phyloP scores from a whole-genome alignment of 768 basidiomycete genomes.

The Boletus fagicola region DNA sequence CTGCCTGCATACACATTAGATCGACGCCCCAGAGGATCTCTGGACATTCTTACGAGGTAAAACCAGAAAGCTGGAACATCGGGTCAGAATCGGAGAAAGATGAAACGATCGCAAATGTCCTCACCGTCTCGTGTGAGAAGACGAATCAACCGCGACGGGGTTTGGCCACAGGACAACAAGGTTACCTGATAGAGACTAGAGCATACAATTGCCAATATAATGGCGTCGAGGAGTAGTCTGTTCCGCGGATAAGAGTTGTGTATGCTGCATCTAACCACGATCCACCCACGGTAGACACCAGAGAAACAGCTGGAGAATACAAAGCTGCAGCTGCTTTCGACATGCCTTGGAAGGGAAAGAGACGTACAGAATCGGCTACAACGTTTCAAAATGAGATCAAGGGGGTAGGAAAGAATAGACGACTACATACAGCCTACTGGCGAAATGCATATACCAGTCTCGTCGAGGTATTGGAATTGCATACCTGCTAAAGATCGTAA shows the following conservation, averaged over 20 bases:
- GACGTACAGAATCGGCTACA: slow-evolving; percentile 13
- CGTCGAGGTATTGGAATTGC: slow-evolving; percentile 8
- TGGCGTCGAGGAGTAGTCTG: slow-evolving; percentile 21
- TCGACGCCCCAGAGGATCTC: neutral
- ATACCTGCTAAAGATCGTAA: neutral
- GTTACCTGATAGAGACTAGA: slow-evolving; percentile 3
- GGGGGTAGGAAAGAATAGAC: neutral
- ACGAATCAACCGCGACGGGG: slow-evolving; percentile 11
- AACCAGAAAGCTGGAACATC: slow-evolving; percentile 13
- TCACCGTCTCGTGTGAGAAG: slow-evolving; percentile 29
- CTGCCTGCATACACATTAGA: slow-evolving; percentile 2
- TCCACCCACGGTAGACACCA: slow-evolving; percentile 14
- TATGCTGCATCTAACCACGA: neutral
- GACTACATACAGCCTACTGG: slow-evolving; percentile 13
- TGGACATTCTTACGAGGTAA: slow-evolving; percentile 10
- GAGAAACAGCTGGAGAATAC: slow-evolving; percentile 10
- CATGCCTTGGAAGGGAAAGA: neutral
- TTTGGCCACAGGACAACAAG: neutral
- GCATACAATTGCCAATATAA: slow-evolving; percentile 3
- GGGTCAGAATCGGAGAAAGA: neutral
- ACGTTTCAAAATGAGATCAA: neutral
- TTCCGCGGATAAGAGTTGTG: neutral
- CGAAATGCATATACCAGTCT: slow-evolving; percentile 12
- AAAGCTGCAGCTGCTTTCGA: neutral
- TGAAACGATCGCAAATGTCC: neutral